Base-by-base conservation (phyloP, 2,329 filamentous ascomycete species). In the Penicillium verrucosum region DNA sequence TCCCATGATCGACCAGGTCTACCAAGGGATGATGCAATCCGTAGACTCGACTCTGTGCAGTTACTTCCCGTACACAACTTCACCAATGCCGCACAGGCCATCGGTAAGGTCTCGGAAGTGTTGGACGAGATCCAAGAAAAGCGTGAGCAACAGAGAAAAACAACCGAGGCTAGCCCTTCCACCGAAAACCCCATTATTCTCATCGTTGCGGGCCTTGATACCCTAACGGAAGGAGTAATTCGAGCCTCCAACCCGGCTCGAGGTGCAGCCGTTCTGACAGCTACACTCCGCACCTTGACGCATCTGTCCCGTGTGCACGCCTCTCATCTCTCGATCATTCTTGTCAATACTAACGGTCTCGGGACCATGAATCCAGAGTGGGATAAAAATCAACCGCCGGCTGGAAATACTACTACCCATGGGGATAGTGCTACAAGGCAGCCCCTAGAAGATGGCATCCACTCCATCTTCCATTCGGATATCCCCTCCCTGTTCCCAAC, bases 151-250 rank as follows among this genome's bases (percentile, higher is more conserved):
- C 37, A 23, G 25, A 46, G 2, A 11, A 41, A 41, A 32, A 11
- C 29, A 5, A 42, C 41, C 9, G 54, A 38, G 2, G 6, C n/a
- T 11, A 25, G 14, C n/a, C 14, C 25, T 3, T 36, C 40, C 11
- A 23, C 5, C 9, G 1, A 51, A 1, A 27, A 49, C 2, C 56
- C 61, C 2, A 55, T 68, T 16, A 45, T 74, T 1, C 55, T 74
- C 21, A 67, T 76, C 8, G 60, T 76, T 16, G 71, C 65, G 38
- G 74, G 74, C 2, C 68, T 77, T 14, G 74, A 77, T 41, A 64
- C 67, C 12, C 67, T 75, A 5, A 56, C 72, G 3, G 72, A 75
- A 51, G 68, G 67, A 6, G 63, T 73, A n/a, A 69, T 75, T 34
- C 72, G 73, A 32, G 62, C 68, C 4, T 77, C 75, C 4, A 75